Conservation (phyloP, 2,329 filamentous ascomycete species). For the Colletotrichum lindemuthianum region DNA sequence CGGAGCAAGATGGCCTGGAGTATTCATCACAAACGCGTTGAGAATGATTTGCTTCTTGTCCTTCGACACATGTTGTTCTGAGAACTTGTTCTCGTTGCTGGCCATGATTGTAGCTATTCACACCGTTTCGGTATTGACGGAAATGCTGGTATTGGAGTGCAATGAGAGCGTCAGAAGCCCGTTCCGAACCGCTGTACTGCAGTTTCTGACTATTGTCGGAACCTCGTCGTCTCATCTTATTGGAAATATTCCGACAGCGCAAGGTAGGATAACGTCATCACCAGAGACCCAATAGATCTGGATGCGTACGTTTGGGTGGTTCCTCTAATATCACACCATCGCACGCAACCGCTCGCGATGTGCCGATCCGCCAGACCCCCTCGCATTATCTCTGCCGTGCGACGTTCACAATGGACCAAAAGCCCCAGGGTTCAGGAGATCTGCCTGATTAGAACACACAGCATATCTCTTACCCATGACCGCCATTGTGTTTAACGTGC, state of each 20-base stretch:
- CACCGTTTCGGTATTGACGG: background rate
- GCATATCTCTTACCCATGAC: no score
- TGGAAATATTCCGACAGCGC: background rate
- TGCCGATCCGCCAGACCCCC: no score
- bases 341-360: slow-evolving; percentile 19
- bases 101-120: background rate
- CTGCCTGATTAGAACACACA: no score
- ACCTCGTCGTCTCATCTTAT: background rate
- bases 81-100: background rate
- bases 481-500: no score
- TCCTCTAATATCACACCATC: slow-evolving; percentile 21
- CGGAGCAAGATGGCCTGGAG: slow-evolving; percentile 57
- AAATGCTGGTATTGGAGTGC: background rate
- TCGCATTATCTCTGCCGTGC: no score
- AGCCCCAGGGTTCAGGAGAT: accelerated
- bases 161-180: background rate
- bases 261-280: no score
- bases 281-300: background rate
- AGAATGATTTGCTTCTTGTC: slow-evolving; percentile 51
- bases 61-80: background rate
- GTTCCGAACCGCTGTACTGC: background rate
- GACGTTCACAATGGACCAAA: no score
- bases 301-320: background rate
- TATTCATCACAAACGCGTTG: slow-evolving; percentile 54
- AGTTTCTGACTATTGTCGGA: background rate